Conservation (phyloP, 345 rosid species). For the Hypericum androsaemum region DNA sequence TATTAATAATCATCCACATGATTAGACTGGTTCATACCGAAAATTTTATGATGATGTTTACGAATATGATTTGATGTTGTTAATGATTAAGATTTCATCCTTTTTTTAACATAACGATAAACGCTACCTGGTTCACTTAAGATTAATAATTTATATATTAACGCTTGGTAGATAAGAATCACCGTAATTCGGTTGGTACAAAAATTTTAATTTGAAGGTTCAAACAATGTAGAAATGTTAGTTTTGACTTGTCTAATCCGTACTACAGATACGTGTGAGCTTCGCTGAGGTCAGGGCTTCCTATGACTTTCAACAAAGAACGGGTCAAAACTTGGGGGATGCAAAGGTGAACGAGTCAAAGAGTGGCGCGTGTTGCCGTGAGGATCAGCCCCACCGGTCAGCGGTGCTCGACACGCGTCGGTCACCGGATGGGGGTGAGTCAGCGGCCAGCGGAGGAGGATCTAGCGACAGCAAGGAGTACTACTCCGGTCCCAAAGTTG, state of each 20-base stretch:
- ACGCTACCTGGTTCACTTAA: too few species aligned
- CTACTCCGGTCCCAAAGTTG: background rate
- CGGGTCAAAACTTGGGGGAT: constrained; percentile 11
- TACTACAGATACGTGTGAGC: constrained; percentile 23
- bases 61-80: too few species aligned
- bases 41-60: too few species aligned
- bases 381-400: background rate
- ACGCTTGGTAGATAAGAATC: too few species aligned
- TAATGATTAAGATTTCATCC: too few species aligned
- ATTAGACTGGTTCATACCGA: too few species aligned
- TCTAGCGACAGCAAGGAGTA: background rate
- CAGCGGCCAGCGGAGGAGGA: constrained; percentile 4
- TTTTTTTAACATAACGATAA: too few species aligned
- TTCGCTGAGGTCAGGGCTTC: constrained; percentile 25
- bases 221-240: too few species aligned
- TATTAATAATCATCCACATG: too few species aligned
- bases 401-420: background rate
- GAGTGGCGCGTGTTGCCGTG: background rate
- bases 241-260: background rate
- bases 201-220: too few species aligned
- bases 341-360: constrained; percentile 4
- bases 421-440: background rate
- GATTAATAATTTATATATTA: too few species aligned
- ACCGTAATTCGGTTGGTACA: too few species aligned
- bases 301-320: constrained; percentile 1